Evolutionary conservation across 768 basidiomycete genomes (phyloP).

Genomic region (Collybiopsis confluens): DNA sequence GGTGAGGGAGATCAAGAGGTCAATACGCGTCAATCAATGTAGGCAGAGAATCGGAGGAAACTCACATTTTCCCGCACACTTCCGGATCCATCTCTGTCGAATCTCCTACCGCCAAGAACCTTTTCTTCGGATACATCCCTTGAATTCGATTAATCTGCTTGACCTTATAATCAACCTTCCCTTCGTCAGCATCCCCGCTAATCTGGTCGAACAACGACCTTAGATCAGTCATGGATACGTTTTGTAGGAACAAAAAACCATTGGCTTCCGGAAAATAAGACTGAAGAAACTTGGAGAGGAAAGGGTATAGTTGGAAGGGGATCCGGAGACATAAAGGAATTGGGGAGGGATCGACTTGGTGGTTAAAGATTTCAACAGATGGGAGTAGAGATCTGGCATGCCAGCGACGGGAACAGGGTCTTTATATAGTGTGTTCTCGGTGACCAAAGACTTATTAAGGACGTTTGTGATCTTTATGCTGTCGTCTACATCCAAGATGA

Average conservation of each 20-base stretch:
- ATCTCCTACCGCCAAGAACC: slow-evolving; percentile 38
- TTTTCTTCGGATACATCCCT: slow-evolving; percentile 38
- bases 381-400: slow-evolving; percentile 38
- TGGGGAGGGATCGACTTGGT: slow-evolving; percentile 18
- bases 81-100: slow-evolving; percentile 44
- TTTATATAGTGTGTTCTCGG: slow-evolving; percentile 35
- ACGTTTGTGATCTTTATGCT: slow-evolving; percentile 39
- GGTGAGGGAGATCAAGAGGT: no score
- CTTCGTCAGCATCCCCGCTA: no score
- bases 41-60: no score
- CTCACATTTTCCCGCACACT: slow-evolving; percentile 29
- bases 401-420: slow-evolving; percentile 33
- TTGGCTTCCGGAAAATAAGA: slow-evolving; percentile 1
- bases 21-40: no score
- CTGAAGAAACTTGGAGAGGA: slow-evolving; percentile 12
- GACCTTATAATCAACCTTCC: slow-evolving; percentile 31
- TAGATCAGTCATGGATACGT: no score
- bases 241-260: no score
- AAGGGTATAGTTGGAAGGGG: slow-evolving; percentile 42
- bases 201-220: no score
- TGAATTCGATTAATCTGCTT: slow-evolving; percentile 34
- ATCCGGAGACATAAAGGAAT: slow-evolving; percentile 38
- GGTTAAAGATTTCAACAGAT: slow-evolving; percentile 29
- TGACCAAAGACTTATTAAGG: slow-evolving; percentile 27
- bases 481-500: slow-evolving; percentile 34